Evolutionary conservation across 2,329 filamentous ascomycete genomes (phyloP), one percentile per base, ranked within the genome.

Genomic region (Trichoderma polysporum): DNA sequence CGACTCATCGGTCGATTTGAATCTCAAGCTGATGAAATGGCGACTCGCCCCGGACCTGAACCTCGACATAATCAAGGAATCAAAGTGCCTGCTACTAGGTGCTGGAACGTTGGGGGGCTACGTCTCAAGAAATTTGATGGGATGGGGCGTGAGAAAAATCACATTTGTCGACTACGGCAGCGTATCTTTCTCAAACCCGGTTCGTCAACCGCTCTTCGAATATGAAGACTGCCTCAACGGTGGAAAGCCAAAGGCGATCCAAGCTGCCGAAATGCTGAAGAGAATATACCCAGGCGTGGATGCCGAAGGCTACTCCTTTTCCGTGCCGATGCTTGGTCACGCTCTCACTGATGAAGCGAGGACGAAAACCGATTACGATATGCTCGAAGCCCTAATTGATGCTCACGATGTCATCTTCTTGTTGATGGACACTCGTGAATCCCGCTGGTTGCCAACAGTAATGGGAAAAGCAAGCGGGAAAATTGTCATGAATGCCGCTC

Each of bases 21-120:
- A 99, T 74, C 84, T 98, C 68, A 98, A 98, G 79, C 85, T 99
- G 67, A 99, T 99, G 90, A 99, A 97, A 80, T 99, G 95, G 95
- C 90, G 95, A 45, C 93, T 99, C 73, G 92, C 93, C 8, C 95
- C 95, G 0, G 89, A 90, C 59, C 85, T 99, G 47, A 86, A 98
- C 75, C 86, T 99, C 10, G 93, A 97, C 33, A 86, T 87, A 33
- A 94, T 98, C 76, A 97, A 97, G 75, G 86, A 90, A 66, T 94
- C 93, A 3, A 97, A 90, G 75, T 99, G 95, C 75, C 85, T 99
- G 17, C 82, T 99, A 2, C 87, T 99, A 1, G 95, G 95, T 4
- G 93, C 95, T 0, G 95, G 95, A 15, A 99, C 95, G 0, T 83
- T 99, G 1, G 95, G 95, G 9, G 94, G 93, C 68, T 98, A 98